Evolutionary conservation across 805 yeast species (phyloP), one percentile per base, ranked within the genome.

Genomic region (Tetrapisispora arboricola): DNA sequence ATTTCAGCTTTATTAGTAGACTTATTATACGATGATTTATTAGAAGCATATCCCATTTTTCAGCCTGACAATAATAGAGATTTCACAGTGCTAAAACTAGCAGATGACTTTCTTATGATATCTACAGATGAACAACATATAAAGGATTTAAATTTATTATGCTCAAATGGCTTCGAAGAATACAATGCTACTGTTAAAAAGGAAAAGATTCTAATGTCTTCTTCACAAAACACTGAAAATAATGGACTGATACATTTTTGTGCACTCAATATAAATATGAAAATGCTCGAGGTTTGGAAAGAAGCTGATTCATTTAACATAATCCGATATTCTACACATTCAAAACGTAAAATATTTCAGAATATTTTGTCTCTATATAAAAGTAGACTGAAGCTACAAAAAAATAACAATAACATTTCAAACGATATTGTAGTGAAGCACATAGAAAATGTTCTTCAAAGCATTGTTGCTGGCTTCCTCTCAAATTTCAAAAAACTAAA

Each of bases 101-200:
- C 86, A 0, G 97, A 88, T 60, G 97, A 88, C 56, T 88, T 88
- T 51, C 55, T 88, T 21, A 66, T 85, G n/a, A 60, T 88, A 0
- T 71, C 92, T 0, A 65, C 76, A 0, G 54, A 66, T 27, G 21
- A 49, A 10, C 39, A 43, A 0, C 50, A 55, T 10, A 67, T 77
- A 0, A 32, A 42, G 1, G 42, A 40, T 3, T 56, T 70, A 31
- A 49, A 55, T 34, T 43, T 43, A 1, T 18, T 57, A 7, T 63
- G 71, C 30, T 38, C 49, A 1, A 33, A 49, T 13, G 73, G 74
- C 2, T 65, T 74, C 38, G 50, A 58, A 0, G 67, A 66, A 2
- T 76, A 66, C 42, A 68, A 70, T 20, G 65, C 71, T 0, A 44
- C 22, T 32, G 63, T 66, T 16, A 75, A 67, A 25, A 54, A 55